A percentile compares a stretch with the other conserved stretches of the same genome.
These are phyloP conservation scores for Stylonectria norvegica DNA, from an alignment of 2,329 filamentous ascomycete species.

Conservation along the genomic window DNA sequence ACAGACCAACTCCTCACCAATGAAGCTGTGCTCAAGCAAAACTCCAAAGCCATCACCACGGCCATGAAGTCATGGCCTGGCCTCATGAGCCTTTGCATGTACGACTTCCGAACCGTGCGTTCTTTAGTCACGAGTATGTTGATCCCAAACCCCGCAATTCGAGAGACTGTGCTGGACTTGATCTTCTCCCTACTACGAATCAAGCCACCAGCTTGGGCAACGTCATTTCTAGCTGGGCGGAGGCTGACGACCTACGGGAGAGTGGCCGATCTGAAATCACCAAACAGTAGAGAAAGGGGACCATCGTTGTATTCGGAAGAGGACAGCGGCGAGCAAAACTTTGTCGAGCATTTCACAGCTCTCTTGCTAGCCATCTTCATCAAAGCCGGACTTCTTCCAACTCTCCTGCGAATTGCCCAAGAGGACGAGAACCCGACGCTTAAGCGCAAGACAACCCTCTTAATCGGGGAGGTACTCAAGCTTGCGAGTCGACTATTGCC, in stretches of 20 bases:
- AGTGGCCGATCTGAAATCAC: slow-evolving; percentile 75
- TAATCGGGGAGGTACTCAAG: slow-evolving; percentile 89
- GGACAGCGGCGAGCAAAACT: slow-evolving; percentile 69
- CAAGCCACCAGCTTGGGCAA: slow-evolving; percentile 88
- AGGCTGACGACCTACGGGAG: slow-evolving; percentile 95
- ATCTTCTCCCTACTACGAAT: slow-evolving; percentile 79
- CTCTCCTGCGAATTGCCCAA: slow-evolving; percentile 61
- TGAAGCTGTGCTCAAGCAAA: slow-evolving; percentile 69
- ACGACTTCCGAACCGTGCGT: slow-evolving; percentile 77
- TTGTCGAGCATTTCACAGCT: slow-evolving; percentile 92
- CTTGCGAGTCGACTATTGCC: slow-evolving; percentile 84
- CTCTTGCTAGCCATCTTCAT: slow-evolving; percentile 82
- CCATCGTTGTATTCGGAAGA: slow-evolving; percentile 59
- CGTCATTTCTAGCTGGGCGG: slow-evolving; percentile 88
- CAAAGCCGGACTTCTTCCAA: slow-evolving; percentile 68
- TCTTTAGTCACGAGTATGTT: slow-evolving; percentile 69
- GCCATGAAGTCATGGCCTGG: slow-evolving; percentile 93
- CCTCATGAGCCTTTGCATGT: slow-evolving; percentile 81
- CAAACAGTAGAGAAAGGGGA: slow-evolving; percentile 47
- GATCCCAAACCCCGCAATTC: slow-evolving; percentile 52
- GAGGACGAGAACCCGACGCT: slow-evolving; percentile 65
- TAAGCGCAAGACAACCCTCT: slow-evolving; percentile 82
- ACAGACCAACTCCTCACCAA: slow-evolving; percentile 72
- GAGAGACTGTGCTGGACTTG: slow-evolving; percentile 82
- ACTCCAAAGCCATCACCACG: slow-evolving; percentile 86